Percentiles rank a stretch among this genome's conserved stretches.
phyloP scores from a whole-genome alignment of 2,329 filamentous ascomycete genomes.

The Coniochaeta pulveracea region DNA sequence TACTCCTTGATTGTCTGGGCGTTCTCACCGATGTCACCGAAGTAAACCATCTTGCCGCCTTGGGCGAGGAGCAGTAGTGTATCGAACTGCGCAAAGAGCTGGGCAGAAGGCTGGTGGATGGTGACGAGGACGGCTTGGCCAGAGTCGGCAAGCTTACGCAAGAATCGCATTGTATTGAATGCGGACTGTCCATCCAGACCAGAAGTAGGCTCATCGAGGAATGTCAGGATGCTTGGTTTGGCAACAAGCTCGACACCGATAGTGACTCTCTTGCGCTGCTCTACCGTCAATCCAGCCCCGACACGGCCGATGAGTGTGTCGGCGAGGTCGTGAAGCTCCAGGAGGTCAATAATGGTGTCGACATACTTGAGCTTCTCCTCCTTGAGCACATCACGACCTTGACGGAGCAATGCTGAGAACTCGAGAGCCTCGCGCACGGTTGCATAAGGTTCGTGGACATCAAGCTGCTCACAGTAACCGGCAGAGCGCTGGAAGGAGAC shows the following conservation, averaged over 20 bases:
- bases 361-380: conserved; percentile 68
- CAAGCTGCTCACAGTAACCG: conserved; percentile 72
- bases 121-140: conserved; percentile 60
- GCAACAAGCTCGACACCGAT: conserved; percentile 52
- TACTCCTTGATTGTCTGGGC: conserved; percentile 44
- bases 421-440: conserved; percentile 68
- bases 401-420: conserved; percentile 64
- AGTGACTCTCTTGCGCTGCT: conserved; percentile 43
- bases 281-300: conserved; percentile 41
- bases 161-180: conserved; percentile 52
- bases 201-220: conserved; percentile 52
- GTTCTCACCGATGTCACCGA: conserved; percentile 46
- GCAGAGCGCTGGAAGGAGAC: conserved; percentile 69
- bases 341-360: conserved; percentile 61
- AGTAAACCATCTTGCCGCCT: conserved; percentile 56
- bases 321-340: conserved; percentile 35
- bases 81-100: conserved; percentile 57
- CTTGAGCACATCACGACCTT: conserved; percentile 50
- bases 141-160: conserved; percentile 52
- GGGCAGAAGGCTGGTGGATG: conserved; percentile 59
- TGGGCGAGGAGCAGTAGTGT: conserved; percentile 51
- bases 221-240: conserved; percentile 47
- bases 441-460: conserved; percentile 61
- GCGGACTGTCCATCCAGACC: conserved; percentile 60
- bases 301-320: conserved; percentile 34